phyloP scores from a whole-genome alignment of 2,329 filamentous ascomycete genomes.

The Calonectria pauciramosa region DNA sequence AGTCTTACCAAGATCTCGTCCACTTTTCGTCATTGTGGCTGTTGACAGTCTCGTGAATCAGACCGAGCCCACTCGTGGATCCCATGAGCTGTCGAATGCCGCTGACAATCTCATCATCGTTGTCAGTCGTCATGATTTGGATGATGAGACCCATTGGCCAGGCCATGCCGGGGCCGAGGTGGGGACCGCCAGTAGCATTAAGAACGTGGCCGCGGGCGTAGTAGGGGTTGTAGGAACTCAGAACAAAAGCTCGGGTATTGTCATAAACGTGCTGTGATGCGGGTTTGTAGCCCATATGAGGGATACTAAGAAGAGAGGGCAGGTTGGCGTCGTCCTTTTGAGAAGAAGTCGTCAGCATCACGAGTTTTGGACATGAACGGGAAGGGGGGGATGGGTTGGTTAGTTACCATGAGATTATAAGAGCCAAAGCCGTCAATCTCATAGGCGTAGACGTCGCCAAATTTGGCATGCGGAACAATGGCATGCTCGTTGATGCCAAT shows the following conservation, averaged over 20 bases:
- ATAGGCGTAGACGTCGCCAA: constrained; percentile 76
- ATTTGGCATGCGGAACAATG: constrained; percentile 72
- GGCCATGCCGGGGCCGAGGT: constrained; percentile 75
- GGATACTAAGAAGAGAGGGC: constrained; percentile 71
- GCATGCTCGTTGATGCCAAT: constrained; percentile 79
- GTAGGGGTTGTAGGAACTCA: constrained; percentile 80
- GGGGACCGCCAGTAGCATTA: constrained; percentile 66
- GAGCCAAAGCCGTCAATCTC: constrained; percentile 79
- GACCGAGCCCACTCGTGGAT: constrained; percentile 78
- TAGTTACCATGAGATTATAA: constrained; percentile 66
- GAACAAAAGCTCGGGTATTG: constrained; percentile 82
- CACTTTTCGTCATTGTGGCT: constrained; percentile 49
- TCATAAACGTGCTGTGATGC: constrained; percentile 76
- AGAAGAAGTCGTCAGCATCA: background rate
- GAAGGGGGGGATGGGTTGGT: too few relatives aligned
- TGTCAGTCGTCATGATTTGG: constrained; percentile 81
- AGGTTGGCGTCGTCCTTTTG: constrained; percentile 72
- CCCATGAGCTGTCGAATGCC: constrained; percentile 75
- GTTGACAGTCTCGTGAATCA: constrained; percentile 78
- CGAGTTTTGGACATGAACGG: background rate
- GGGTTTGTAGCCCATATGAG: constrained; percentile 67
- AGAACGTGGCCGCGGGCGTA: constrained; percentile 69
- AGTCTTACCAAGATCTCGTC: constrained; percentile 53
- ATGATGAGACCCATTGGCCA: constrained; percentile 92
- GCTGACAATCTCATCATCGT: constrained; percentile 80